These are phyloP conservation scores for Beta lomatogona DNA, from an alignment of 179 eudicot species.

Conservation along the genomic window DNA sequence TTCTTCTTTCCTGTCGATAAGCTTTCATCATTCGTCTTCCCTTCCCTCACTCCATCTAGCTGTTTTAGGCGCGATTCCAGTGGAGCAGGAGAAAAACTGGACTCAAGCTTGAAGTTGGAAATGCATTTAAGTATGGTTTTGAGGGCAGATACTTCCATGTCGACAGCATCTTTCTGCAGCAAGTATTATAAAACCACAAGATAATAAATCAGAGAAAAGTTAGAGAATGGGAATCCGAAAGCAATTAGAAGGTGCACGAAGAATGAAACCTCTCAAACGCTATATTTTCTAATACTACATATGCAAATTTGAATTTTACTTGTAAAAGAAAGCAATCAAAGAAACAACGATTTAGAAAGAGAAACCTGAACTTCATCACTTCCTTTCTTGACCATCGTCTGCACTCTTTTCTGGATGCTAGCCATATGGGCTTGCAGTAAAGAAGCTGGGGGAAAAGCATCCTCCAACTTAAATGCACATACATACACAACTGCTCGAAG, in stretches of 20 bases:
- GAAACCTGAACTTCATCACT: conserved; percentile 4
- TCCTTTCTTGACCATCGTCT: not conserved
- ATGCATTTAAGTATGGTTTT: conserved; percentile 24
- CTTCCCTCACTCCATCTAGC: conserved; percentile 16
- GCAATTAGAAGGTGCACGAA: not conserved
- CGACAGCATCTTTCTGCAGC: conserved; percentile 26
- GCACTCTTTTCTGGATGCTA: not conserved
- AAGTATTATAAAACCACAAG: not conserved
- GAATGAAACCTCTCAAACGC: not conserved
- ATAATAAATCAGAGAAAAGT: not conserved
- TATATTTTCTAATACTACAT: too few relatives aligned
- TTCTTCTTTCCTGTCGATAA: not conserved
- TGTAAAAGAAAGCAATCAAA: not conserved
- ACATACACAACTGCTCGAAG: conserved; percentile 19
- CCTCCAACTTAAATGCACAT: conserved; percentile 16
- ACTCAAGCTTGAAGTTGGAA: conserved; percentile 27
- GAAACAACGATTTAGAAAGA: not conserved
- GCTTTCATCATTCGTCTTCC: not conserved
- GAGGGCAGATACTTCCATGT: conserved; percentile 21
- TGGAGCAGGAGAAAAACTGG: conserved; percentile 12
- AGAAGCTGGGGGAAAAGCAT: conserved; percentile 9
- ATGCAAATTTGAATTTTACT: not conserved
- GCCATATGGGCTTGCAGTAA: conserved; percentile 6
- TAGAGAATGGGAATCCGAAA: not conserved
- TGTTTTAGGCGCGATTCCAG: conserved; percentile 8